Conservation (phyloP, 106 monocot genomes). For the Posidonia australis region DNA sequence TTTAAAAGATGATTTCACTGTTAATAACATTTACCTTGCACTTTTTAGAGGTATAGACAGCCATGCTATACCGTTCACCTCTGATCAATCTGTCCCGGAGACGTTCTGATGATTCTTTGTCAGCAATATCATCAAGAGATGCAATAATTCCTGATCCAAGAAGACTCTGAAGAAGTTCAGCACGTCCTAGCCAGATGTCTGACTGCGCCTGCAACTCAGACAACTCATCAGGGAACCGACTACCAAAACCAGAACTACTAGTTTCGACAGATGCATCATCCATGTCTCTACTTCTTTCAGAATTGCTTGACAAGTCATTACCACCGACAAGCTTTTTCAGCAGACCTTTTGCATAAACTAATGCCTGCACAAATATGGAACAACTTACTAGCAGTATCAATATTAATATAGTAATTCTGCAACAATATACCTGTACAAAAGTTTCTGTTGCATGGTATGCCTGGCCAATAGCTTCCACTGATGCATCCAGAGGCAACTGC, state of each 20-base stretch:
- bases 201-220: conserved; percentile 58
- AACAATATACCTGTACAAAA: conserved; percentile 70
- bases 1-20: neutral
- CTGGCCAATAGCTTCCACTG: conserved; percentile 72
- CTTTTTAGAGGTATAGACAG: conserved; percentile 94
- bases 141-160: conserved; percentile 87
- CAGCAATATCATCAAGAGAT: conserved; percentile 88
- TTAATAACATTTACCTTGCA: conserved; percentile 58
- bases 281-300: conserved; percentile 48
- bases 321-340: conserved; percentile 51
- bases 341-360: conserved; percentile 59
- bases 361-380: conserved; percentile 47
- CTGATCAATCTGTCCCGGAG: conserved; percentile 69
- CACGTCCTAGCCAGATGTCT: conserved; percentile 77
- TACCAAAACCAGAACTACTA: conserved; percentile 43
- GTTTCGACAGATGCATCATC: conserved; percentile 66
- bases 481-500: conserved; percentile 58
- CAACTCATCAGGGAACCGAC: conserved; percentile 57
- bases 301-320: conserved; percentile 52
- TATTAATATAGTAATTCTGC: neutral
- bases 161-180: conserved; percentile 94
- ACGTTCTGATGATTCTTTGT: conserved; percentile 65
- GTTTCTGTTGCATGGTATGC: conserved; percentile 93
- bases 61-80: conserved; percentile 91
- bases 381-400: neutral